These are phyloP conservation scores for Claviceps africana DNA, from an alignment of 2,329 filamentous ascomycete genomes.

Conservation along the genomic window DNA sequence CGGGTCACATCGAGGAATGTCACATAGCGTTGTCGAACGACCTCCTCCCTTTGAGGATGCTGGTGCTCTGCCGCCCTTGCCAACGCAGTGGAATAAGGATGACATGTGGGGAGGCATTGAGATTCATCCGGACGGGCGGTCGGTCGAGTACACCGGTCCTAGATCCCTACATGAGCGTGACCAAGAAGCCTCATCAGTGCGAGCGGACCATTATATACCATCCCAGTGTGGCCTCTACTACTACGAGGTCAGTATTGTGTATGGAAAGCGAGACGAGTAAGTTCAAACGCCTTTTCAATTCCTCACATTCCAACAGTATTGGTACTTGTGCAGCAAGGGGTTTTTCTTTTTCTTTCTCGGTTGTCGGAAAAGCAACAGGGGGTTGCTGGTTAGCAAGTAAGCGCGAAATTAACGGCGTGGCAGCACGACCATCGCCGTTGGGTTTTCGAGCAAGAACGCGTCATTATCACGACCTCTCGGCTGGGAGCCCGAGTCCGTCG, in stretches of 20 bases:
- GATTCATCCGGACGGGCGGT: slow-evolving; percentile 56
- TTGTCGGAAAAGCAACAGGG: background rate
- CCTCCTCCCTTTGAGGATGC: slow-evolving; percentile 47
- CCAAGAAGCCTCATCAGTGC: slow-evolving; percentile 67
- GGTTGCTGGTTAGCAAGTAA: background rate
- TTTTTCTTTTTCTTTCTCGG: background rate
- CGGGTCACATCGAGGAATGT: slow-evolving; percentile 56
- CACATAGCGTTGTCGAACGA: slow-evolving; percentile 74
- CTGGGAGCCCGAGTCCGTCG: slow-evolving; percentile 56
- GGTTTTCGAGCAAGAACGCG: slow-evolving; percentile 42
- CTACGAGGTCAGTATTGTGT: slow-evolving; percentile 53
- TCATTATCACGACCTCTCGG: slow-evolving; percentile 44
- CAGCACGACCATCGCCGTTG: slow-evolving; percentile 48
- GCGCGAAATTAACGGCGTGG: slow-evolving; percentile 3
- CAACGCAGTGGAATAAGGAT: slow-evolving; percentile 65
- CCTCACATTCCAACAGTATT: background rate
- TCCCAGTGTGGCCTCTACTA: slow-evolving; percentile 89
- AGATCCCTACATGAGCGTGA: slow-evolving; percentile 38
- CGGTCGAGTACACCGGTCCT: slow-evolving; percentile 46
- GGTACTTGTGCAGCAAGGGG: no score
- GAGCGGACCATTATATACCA: slow-evolving; percentile 77
- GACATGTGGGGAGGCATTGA: slow-evolving; percentile 67
- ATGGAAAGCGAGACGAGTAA: slow-evolving; percentile 41
- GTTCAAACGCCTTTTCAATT: slow-evolving; percentile 22
- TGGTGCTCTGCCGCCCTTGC: slow-evolving; percentile 49